Evolutionary conservation across 2,329 filamentous ascomycete genomes (phyloP).

Genomic region (Paradendryphiella salina): DNA sequence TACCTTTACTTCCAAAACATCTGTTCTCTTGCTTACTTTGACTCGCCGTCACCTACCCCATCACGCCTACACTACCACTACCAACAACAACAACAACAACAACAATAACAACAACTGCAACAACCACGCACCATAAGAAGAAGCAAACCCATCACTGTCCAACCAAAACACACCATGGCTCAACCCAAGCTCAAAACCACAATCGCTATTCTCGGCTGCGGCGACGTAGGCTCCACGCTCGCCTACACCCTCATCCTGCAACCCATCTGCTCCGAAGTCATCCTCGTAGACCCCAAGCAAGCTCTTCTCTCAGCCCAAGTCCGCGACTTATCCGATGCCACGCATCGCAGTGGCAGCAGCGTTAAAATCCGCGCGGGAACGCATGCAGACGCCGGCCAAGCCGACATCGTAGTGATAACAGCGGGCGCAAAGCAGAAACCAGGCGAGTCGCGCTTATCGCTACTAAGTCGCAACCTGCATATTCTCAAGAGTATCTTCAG

Average conservation of each 20-base stretch:
- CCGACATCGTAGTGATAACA: constrained; percentile 59
- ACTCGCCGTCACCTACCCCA: neutral
- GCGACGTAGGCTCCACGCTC: constrained; percentile 56
- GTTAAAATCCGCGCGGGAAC: constrained; percentile 53
- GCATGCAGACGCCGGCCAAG: constrained; percentile 56
- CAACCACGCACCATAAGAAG: neutral
- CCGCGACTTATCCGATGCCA: constrained; percentile 57
- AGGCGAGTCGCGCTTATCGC: constrained; percentile 53
- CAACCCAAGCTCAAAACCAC: constrained; percentile 40
- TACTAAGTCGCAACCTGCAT: constrained; percentile 54
- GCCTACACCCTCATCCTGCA: constrained; percentile 57
- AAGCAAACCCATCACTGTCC: neutral
- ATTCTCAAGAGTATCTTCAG: constrained; percentile 55
- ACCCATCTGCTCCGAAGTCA: constrained; percentile 55
- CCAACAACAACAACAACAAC: neutral
- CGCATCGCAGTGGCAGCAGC: constrained; percentile 50
- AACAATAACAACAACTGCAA: neutral
- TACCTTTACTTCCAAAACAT: neutral
- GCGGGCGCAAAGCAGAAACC: constrained; percentile 57
- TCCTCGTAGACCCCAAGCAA: constrained; percentile 58
- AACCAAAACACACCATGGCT: constrained; percentile 15
- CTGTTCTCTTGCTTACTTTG: neutral
- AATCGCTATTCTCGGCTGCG: constrained; percentile 58
- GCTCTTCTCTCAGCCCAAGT: constrained; percentile 55
- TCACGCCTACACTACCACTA: neutral